phyloP scores from a whole-genome alignment of 176 grass and related monocot species.

The Carex scoparia region DNA sequence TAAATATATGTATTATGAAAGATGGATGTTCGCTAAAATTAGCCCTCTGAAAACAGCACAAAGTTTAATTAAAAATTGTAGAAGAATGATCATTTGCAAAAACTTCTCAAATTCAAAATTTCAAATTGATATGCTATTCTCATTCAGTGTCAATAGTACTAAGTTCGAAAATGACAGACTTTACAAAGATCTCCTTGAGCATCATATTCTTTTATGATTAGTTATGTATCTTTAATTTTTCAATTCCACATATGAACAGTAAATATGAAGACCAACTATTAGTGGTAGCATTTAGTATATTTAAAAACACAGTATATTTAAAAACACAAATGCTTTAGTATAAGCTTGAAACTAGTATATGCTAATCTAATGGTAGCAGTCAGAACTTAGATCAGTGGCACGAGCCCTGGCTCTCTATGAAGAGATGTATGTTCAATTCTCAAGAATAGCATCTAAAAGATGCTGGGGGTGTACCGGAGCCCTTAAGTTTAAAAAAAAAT shows the following conservation, averaged over 20 bases:
- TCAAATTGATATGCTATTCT: neutral
- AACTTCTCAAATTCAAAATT: neutral
- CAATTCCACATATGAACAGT: no score
- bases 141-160: neutral
- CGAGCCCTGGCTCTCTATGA: no score
- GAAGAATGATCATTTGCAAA: neutral
- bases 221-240: neutral
- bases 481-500: neutral
- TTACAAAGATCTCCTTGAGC: neutral
- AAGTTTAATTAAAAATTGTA: neutral
- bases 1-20: no score
- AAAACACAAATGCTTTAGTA: neutral
- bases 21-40: no score
- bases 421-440: no score
- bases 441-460: no score
- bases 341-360: slow-evolving; percentile 3
- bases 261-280: neutral
- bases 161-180: neutral
- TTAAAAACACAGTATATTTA: neutral
- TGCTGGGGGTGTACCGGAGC: no score
- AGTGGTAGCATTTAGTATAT: neutral
- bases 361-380: neutral
- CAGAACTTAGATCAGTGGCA: neutral
- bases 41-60: neutral
- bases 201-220: neutral